phyloP scores from a whole-genome alignment of 1,284 basidiomycete genomes.

The Heterobasidion parviporum region DNA sequence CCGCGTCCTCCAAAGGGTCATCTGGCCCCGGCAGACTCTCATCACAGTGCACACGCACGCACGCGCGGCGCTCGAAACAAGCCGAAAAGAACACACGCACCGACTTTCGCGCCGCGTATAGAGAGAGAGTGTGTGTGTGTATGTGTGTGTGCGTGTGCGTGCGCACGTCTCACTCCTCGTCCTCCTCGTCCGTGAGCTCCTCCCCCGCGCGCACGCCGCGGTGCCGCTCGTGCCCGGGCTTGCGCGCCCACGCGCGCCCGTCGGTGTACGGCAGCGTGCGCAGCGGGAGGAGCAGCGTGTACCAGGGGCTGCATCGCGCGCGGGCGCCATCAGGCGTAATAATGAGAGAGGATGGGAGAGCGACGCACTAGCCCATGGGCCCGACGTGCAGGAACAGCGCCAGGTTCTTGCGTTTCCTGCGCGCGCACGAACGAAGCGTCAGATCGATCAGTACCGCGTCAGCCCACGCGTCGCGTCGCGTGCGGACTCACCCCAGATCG shows the following conservation, averaged over 20 bases:
- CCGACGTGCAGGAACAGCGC: constrained; percentile 87
- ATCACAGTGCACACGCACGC: constrained; percentile 28
- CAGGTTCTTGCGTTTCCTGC: constrained; percentile 60
- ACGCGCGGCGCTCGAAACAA: background rate
- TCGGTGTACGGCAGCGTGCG: constrained; percentile 79
- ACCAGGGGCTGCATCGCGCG: constrained; percentile 43
- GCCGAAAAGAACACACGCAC: background rate
- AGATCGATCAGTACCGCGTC: background rate
- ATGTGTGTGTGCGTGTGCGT: background rate
- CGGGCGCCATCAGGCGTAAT: constrained; percentile 1
- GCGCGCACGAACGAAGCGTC: background rate
- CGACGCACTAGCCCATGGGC: constrained; percentile 67
- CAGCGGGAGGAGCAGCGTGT: constrained; percentile 77
- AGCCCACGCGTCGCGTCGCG: no score
- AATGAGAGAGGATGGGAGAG: background rate
- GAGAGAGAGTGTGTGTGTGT: no score
- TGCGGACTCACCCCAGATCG: constrained; percentile 65
- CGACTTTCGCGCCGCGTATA: background rate
- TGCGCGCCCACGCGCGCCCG: constrained; percentile 76
- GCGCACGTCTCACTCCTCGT: constrained; percentile 19
- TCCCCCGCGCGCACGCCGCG: constrained; percentile 54
- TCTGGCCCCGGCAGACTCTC: constrained; percentile 73
- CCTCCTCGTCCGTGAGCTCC: constrained; percentile 69
- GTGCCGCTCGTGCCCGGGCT: constrained; percentile 53
- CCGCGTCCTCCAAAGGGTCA: constrained; percentile 46